Evolutionary conservation across 805 yeast genomes (phyloP), one percentile per base, ranked within the genome.

Genomic region (Monosporozyma unispora): DNA sequence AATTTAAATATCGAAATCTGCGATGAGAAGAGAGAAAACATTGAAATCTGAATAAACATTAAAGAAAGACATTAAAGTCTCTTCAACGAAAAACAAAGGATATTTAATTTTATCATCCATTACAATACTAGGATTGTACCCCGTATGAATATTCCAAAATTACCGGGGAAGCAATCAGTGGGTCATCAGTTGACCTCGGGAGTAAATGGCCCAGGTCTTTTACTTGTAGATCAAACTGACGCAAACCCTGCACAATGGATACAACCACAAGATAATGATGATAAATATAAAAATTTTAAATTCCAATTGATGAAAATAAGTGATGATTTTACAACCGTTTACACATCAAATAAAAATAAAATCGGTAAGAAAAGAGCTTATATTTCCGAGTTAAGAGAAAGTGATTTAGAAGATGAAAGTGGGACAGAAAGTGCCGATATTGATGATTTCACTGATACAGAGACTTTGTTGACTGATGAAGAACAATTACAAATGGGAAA

Each of bases 131-230:
- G 22, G n/a, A 16, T n/a, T 14, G 19, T 31, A 12, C n/a, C n/a
- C 21, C 18, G 33, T 22, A 38, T 48, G 47, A 44, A 38, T 39
- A 43, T 37, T 10, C 50, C 47, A 21, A 25, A 35, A 25, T 11
- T 44, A 25, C 50, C 50, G 21, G 31, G 22, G 3, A 21, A 31
- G n/a, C 42, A 40, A 10, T 23, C 43, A 5, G 22, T 38, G 28
- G 50, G 50, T 16, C 31, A 25, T n/a, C 50, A 48, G 31, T 16
- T 48, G 31, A 43, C 47, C n/a, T 12, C 27, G 27, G 49, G 49
- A 9, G 49, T 47, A 21, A 28, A 47, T 29, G 49, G 49, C 4
- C 49, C 49, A 8, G 45, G 41, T 11, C 42, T 39, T 21, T 12
- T 39, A 19, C 9, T 39, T 21, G 42, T 39, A 6, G 42, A 39